phyloP scores from a whole-genome alignment of 2,329 filamentous ascomycete genomes.

The Fusarium cicatricum region DNA sequence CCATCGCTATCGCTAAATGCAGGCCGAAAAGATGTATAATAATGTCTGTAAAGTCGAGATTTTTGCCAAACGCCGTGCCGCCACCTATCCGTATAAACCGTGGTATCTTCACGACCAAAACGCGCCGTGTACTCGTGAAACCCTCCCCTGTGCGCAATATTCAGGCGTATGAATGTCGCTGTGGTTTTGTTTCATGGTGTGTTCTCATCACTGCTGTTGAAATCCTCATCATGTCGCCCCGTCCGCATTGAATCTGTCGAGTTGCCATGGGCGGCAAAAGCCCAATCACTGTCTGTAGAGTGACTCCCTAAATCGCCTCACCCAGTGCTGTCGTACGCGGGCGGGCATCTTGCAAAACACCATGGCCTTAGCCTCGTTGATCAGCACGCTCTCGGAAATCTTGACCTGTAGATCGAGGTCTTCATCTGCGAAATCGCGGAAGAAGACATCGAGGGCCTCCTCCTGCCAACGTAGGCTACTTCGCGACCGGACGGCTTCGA shows the following conservation, averaged over 20 bases:
- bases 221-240: neutral
- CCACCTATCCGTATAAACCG: conserved; percentile 35
- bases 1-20: conserved; percentile 31
- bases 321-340: conserved; percentile 63
- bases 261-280: neutral
- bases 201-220: conserved; percentile 6
- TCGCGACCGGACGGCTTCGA: conserved; percentile 53
- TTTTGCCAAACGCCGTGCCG: conserved; percentile 29
- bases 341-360: conserved; percentile 69
- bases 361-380: conserved; percentile 68
- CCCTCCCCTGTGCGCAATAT: conserved; percentile 2
- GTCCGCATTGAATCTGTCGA: neutral
- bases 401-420: conserved; percentile 67
- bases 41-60: neutral
- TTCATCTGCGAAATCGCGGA: conserved; percentile 65
- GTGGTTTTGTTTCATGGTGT: conserved; percentile 9
- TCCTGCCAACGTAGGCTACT: conserved; percentile 61
- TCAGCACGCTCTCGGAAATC: conserved; percentile 65
- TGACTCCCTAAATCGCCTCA: conserved; percentile 58
- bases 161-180: neutral
- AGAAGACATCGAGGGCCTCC: conserved; percentile 66
- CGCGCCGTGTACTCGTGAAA: conserved; percentile 30
- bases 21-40: conserved; percentile 11
- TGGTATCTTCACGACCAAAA: conserved; percentile 37
- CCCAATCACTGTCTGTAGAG: conserved; percentile 17